Evolutionary conservation across 768 basidiomycete genomes (phyloP).

Genomic region (Leucocoprinus leucothites): DNA sequence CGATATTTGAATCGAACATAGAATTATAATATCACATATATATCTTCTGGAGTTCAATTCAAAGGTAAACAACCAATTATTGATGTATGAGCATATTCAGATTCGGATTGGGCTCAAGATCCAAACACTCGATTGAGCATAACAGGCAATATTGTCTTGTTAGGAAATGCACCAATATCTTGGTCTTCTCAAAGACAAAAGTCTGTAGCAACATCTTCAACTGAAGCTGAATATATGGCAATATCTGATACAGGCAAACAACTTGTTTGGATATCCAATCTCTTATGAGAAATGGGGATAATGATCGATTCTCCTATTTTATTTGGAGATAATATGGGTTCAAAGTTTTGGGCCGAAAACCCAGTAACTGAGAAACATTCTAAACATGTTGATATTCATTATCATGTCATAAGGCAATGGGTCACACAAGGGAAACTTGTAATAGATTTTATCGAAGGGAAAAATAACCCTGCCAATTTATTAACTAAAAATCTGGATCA

Average conservation of each 20-base stretch:
- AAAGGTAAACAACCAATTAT: slow-evolving; percentile 1
- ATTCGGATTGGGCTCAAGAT: slow-evolving; percentile 12
- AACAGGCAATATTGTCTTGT: slow-evolving; percentile 19
- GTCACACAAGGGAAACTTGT: slow-evolving; percentile 16
- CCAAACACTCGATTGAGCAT: slow-evolving; percentile 18
- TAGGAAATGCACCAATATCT: slow-evolving; percentile 15
- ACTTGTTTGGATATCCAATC: slow-evolving; percentile 11
- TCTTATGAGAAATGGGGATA: slow-evolving; percentile 5
- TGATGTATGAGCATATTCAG: background rate
- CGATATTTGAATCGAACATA: slow-evolving; percentile 4
- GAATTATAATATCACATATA: slow-evolving; percentile 1
- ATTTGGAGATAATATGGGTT: slow-evolving; percentile 15
- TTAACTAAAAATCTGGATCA: slow-evolving; percentile 30
- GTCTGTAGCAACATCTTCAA: slow-evolving; percentile 16
- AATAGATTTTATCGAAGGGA: slow-evolving; percentile 22
- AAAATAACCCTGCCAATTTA: slow-evolving; percentile 32
- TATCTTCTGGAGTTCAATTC: no score
- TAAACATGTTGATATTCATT: slow-evolving; percentile 29
- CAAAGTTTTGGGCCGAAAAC: slow-evolving; percentile 13
- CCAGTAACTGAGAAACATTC: slow-evolving; percentile 13
- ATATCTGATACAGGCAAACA: slow-evolving; percentile 16
- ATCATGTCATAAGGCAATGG: slow-evolving; percentile 24
- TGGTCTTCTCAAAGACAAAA: slow-evolving; percentile 19
- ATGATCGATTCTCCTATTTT: background rate
- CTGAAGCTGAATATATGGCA: slow-evolving; percentile 24